Evolutionary conservation across 2,329 filamentous ascomycete genomes (phyloP).

Genomic region (Penicillium sclerotigenum): DNA sequence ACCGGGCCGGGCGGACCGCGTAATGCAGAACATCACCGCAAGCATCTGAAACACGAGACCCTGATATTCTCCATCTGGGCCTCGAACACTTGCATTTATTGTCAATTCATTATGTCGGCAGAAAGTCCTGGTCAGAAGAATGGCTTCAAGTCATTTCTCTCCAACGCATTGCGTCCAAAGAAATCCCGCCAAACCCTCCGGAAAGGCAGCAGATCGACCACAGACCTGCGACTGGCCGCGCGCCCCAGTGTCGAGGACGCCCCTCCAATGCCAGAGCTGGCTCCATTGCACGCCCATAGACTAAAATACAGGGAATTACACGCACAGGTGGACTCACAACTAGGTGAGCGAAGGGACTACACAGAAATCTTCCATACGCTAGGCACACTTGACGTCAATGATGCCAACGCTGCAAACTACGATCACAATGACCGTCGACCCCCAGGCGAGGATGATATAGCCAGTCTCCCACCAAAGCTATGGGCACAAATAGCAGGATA

Average conservation of each 20-base stretch:
- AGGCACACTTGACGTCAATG: constrained; percentile 31
- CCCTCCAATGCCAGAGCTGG: constrained; percentile 31
- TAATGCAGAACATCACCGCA: constrained; percentile 2
- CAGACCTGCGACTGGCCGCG: constrained; percentile 26
- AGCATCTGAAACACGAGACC: constrained; percentile 4
- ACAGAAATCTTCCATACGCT: constrained; percentile 38
- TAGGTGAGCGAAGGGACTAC: constrained; percentile 38
- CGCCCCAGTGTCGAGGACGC: constrained; percentile 25
- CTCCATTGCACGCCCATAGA: constrained; percentile 36
- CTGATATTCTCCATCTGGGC: not conserved
- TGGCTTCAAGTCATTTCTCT: constrained; percentile 31
- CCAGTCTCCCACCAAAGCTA: constrained; percentile 44
- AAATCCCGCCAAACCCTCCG: constrained; percentile 39
- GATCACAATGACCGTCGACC: constrained; percentile 23
- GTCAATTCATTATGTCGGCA: constrained; percentile 26
- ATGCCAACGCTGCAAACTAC: constrained; percentile 18
- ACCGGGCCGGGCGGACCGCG: constrained; percentile 12
- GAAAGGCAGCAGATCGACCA: constrained; percentile 31
- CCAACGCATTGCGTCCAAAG: constrained; percentile 33
- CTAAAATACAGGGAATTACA: constrained; percentile 32
- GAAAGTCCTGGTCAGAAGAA: constrained; percentile 32
- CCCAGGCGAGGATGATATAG: constrained; percentile 44
- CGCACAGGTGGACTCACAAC: constrained; percentile 32
- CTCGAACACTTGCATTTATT: not conserved
- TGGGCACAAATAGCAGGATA: constrained; percentile 48